These are phyloP conservation scores for Polytrichum commune DNA, from an alignment of 225 moss, liverwort and hornwort species.

Conservation along the genomic window DNA sequence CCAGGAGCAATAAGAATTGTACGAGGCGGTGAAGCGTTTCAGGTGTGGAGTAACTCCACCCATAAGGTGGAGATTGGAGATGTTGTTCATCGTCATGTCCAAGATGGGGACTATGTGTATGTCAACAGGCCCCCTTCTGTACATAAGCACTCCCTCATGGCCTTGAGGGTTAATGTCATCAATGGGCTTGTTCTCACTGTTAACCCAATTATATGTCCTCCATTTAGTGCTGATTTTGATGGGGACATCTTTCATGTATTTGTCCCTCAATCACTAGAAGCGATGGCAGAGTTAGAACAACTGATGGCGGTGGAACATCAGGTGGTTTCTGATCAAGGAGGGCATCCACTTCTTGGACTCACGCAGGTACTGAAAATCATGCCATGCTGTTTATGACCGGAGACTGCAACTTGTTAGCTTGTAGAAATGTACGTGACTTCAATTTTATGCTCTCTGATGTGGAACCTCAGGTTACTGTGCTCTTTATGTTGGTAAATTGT, in stretches of 20 bases:
- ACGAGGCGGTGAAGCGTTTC: slow-evolving; percentile 19
- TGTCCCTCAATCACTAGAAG: slow-evolving; percentile 80
- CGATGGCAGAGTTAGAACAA: slow-evolving; percentile 63
- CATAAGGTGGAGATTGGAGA: slow-evolving; percentile 64
- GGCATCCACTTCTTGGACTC: slow-evolving; percentile 65
- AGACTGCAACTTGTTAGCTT: neutral
- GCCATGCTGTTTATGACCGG: neutral
- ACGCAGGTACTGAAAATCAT: slow-evolving; percentile 24
- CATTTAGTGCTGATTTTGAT: slow-evolving; percentile 88
- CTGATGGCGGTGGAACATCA: slow-evolving; percentile 78
- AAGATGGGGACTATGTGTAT: slow-evolving; percentile 75
- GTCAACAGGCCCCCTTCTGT: slow-evolving; percentile 87
- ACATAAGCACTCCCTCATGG: slow-evolving; percentile 87
- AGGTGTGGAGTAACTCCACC: slow-evolving; percentile 11
- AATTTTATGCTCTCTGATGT: no score
- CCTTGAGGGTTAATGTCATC: slow-evolving; percentile 64
- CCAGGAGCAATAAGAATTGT: slow-evolving; percentile 13
- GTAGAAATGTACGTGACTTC: no score
- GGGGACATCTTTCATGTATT: slow-evolving; percentile 84
- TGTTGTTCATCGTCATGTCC: slow-evolving; percentile 59
- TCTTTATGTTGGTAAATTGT: no score
- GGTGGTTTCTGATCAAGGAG: slow-evolving; percentile 77
- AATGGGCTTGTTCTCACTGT: slow-evolving; percentile 54
- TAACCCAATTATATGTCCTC: slow-evolving; percentile 84
- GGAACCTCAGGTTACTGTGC: no score